Evolutionary conservation across 148 eudicot genomes (phyloP).

Genomic region (Cornus florida): DNA sequence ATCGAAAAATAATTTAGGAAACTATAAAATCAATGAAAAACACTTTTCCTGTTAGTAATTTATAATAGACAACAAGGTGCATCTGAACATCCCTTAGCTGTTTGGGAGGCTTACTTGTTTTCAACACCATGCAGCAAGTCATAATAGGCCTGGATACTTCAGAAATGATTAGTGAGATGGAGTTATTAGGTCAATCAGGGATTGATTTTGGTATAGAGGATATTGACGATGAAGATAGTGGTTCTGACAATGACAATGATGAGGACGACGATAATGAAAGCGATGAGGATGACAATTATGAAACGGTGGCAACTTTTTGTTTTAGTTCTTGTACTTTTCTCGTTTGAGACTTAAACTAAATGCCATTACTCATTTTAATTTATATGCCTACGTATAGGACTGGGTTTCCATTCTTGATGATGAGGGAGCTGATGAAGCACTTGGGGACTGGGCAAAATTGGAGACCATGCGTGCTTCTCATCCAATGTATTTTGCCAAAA

Average conservation of each 20-base stretch:
- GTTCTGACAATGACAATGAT: constrained; percentile 41
- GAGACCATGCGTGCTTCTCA: constrained; percentile 94
- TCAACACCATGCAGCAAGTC: constrained; percentile 78
- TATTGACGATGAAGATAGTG: constrained; percentile 63
- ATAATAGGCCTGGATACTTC: constrained; percentile 86
- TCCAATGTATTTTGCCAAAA: constrained; percentile 93
- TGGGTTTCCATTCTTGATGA: constrained; percentile 83
- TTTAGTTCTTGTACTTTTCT: constrained; percentile 16
- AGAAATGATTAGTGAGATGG: constrained; percentile 79
- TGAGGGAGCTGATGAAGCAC: constrained; percentile 74
- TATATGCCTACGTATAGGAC: constrained; percentile 47
- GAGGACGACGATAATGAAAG: constrained; percentile 47
- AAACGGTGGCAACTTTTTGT: constrained; percentile 35
- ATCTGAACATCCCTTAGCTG: background rate
- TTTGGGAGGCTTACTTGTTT: constrained; percentile 16
- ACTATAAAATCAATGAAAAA: background rate
- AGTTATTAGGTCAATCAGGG: constrained; percentile 55
- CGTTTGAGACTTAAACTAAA: constrained; percentile 3
- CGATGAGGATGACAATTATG: constrained; percentile 45
- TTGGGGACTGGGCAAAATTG: constrained; percentile 95
- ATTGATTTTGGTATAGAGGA: constrained; percentile 56
- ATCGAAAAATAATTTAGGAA: background rate
- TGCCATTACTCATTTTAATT: constrained; percentile 5
- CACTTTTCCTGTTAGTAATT: background rate
- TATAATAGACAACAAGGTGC: background rate